A percentile compares a stretch with the other conserved stretches of the same genome.
Conservation (phyloP, 2,329 filamentous ascomycete species). For the Trichoderma polysporum region DNA sequence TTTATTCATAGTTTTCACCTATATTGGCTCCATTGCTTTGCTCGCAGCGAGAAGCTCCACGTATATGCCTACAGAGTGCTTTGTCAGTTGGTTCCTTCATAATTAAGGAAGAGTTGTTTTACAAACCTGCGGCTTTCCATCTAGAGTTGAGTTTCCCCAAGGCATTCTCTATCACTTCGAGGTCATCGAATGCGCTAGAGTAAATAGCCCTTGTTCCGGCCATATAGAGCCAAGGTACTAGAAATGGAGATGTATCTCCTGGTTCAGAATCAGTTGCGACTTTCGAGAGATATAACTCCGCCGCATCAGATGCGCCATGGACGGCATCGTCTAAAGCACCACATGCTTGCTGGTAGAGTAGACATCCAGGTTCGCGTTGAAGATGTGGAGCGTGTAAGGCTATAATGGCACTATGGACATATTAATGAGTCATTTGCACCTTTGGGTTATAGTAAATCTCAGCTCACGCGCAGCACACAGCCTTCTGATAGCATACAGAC, state of each 20-base stretch:
- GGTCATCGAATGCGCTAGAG: not conserved
- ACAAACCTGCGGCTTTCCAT: conserved; percentile 19
- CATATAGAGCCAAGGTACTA: conserved; percentile 10
- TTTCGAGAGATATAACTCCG: not conserved
- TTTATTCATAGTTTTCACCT: not conserved
- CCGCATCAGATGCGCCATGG: not conserved
- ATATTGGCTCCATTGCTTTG: not conserved
- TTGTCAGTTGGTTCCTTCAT: not conserved
- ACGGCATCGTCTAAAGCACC: not conserved
- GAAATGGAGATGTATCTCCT: not conserved
- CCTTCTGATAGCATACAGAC: conserved; percentile 6
- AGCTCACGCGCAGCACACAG: not conserved
- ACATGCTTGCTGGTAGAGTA: not conserved
- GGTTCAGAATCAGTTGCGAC: not conserved
- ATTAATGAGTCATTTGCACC: not conserved
- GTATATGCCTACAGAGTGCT: not conserved
- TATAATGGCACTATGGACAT: not conserved
- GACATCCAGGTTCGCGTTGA: not conserved
- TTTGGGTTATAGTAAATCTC: not conserved
- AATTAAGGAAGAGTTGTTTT: not conserved
- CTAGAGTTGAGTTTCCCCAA: not conserved
- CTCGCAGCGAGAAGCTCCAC: not conserved
- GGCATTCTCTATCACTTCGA: not conserved
- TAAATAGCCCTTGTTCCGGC: not conserved
- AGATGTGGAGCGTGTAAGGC: not conserved